Evolutionary conservation across 148 eudicot genomes (phyloP).

Genomic region (Drosera capensis): DNA sequence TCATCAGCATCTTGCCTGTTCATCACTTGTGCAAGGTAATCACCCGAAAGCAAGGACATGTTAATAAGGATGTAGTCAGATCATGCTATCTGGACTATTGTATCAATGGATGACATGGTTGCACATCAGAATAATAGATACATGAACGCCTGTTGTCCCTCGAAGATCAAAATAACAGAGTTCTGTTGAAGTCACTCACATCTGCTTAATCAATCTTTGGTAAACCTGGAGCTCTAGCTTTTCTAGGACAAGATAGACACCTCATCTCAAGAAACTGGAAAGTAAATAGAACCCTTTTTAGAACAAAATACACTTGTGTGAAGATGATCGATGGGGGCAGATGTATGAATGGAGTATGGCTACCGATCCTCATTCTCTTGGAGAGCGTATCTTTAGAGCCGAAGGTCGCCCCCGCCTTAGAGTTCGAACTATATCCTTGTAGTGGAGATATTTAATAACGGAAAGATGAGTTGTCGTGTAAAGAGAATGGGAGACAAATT

Average conservation of each 20-base stretch:
- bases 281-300: neutral
- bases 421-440: constrained; percentile 57
- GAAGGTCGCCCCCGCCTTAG: constrained; percentile 85
- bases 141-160: too few species aligned
- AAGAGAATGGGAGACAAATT: too few species aligned
- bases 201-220: constrained; percentile 77
- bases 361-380: constrained; percentile 84
- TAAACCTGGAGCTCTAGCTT: constrained; percentile 96
- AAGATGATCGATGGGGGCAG: neutral
- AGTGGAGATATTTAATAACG: constrained; percentile 38
- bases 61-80: too few species aligned
- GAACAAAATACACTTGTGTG: neutral
- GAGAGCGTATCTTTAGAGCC: constrained; percentile 69
- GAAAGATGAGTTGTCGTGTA: too few species aligned
- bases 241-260: constrained; percentile 90
- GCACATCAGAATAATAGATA: constrained; percentile 15
- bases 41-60: too few species aligned
- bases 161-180: too few species aligned
- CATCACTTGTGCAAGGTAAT: too few species aligned
- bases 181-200: constrained; percentile 40
- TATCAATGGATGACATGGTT: constrained; percentile 72
- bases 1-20: too few species aligned
- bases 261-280: constrained; percentile 79
- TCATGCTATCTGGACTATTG: too few species aligned
- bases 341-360: neutral